phyloP scores from a whole-genome alignment of 225 moss, liverwort and hornwort genomes.

The Climacium dendroides region DNA sequence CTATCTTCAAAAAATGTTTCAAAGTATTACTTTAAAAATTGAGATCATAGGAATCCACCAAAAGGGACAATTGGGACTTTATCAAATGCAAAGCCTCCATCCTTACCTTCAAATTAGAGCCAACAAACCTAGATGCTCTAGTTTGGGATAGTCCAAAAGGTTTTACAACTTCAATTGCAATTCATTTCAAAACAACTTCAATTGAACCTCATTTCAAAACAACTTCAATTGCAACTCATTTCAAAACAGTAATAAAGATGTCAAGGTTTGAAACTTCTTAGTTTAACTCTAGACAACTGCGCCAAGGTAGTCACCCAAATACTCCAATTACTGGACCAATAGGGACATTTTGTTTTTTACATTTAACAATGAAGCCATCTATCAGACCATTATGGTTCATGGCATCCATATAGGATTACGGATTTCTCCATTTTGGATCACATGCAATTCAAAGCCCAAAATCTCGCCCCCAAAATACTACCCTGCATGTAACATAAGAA shows the following conservation, averaged over 20 bases:
- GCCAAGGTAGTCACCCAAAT: too few relatives aligned
- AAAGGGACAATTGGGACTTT: rapidly evolving
- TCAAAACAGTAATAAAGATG: neutral
- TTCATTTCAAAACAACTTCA: neutral
- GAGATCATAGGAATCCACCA: neutral
- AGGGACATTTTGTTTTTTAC: too few relatives aligned
- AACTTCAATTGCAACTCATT: neutral
- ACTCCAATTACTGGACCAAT: too few relatives aligned
- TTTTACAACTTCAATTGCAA: neutral
- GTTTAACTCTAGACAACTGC: neutral
- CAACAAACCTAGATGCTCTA: too few relatives aligned
- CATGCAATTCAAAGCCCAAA: neutral
- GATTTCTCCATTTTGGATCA: neutral
- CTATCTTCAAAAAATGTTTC: neutral
- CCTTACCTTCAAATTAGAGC: too few relatives aligned
- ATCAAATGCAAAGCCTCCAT: neutral
- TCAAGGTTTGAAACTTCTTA: neutral
- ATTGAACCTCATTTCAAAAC: neutral
- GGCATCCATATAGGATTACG: too few relatives aligned
- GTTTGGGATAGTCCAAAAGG: neutral
- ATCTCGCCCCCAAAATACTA: neutral
- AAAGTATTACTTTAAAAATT: too few relatives aligned
- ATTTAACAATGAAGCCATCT: too few relatives aligned
- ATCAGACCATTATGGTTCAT: too few relatives aligned
- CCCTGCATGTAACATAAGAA: too few relatives aligned